Percentiles rank a stretch among this genome's conserved stretches.
These are phyloP conservation scores for Globisporangium takayamanum DNA, from an alignment of 352 stramenopile genomes.

Conservation along the genomic window DNA sequence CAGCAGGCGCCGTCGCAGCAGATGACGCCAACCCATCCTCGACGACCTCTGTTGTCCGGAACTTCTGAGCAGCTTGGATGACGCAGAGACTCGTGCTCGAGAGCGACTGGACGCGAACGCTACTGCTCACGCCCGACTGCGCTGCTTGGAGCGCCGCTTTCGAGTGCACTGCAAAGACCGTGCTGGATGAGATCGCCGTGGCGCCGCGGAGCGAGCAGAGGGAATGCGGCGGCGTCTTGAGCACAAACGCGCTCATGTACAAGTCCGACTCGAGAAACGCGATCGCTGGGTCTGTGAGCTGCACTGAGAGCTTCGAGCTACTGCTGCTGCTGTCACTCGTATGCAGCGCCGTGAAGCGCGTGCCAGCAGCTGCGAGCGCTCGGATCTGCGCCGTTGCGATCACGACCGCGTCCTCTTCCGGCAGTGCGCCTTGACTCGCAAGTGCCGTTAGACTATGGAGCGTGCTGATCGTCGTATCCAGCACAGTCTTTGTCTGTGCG, in stretches of 20 bases:
- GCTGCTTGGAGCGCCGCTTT: slow-evolving; percentile 21
- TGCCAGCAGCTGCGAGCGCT: slow-evolving; percentile 29
- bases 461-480: slow-evolving; percentile 30
- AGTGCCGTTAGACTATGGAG: slow-evolving; percentile 48
- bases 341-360: slow-evolving; percentile 8
- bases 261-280: slow-evolving; percentile 39
- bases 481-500: slow-evolving; percentile 14
- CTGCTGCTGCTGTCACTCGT: not conserved
- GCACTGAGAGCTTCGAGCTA: slow-evolving; percentile 21
- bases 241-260: slow-evolving; percentile 43
- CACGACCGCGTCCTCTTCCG: slow-evolving; percentile 24
- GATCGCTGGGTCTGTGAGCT: slow-evolving; percentile 33
- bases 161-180: slow-evolving; percentile 41
- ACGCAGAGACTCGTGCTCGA: slow-evolving; percentile 34
- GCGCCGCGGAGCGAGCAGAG: slow-evolving; percentile 33
- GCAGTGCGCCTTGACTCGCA: slow-evolving; percentile 40
- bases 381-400: slow-evolving; percentile 27
- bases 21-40: not conserved
- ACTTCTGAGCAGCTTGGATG: slow-evolving; percentile 16
- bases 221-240: slow-evolving; percentile 31
- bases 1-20: not conserved
- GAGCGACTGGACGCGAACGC: slow-evolving; percentile 26
- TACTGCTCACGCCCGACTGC: slow-evolving; percentile 7
- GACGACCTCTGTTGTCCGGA: not conserved
- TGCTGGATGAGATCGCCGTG: slow-evolving; percentile 32